Conservation (phyloP, 768 basidiomycete genomes). For the Boletus rubropictus region DNA sequence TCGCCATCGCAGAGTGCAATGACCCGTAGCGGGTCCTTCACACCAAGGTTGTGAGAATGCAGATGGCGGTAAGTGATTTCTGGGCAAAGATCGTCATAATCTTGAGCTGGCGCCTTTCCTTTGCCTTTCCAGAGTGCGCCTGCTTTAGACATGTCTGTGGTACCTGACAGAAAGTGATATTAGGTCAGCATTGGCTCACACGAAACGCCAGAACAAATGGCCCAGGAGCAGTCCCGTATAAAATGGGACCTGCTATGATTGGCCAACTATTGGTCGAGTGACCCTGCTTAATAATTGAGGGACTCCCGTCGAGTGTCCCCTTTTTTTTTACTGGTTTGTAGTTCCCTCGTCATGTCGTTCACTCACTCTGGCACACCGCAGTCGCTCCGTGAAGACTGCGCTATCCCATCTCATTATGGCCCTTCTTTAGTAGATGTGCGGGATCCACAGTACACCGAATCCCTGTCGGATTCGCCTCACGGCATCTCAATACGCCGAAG, state of each 20-base stretch:
- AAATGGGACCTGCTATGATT: too few relatives aligned
- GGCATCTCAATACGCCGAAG: slow-evolving; percentile 16
- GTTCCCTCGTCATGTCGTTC: slow-evolving; percentile 13
- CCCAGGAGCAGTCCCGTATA: too few relatives aligned
- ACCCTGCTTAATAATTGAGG: too few relatives aligned
- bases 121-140: slow-evolving; percentile 51
- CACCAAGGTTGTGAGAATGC: slow-evolving; percentile 59
- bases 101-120: slow-evolving; percentile 37
- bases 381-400: slow-evolving; percentile 63
- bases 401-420: slow-evolving; percentile 50
- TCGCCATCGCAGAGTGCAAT: slow-evolving; percentile 89
- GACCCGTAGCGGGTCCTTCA: slow-evolving; percentile 72
- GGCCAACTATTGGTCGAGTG: too few relatives aligned
- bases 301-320: too few relatives aligned
- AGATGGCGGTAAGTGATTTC: slow-evolving; percentile 77
- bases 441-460: slow-evolving; percentile 3
- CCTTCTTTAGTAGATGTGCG: slow-evolving; percentile 20
- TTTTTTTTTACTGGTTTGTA: too few relatives aligned
- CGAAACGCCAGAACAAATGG: too few relatives aligned
- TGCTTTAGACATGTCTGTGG: slow-evolving; percentile 12
- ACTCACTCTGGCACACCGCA: slow-evolving; percentile 15
- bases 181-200: background rate
- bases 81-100: slow-evolving; percentile 59
- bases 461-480: slow-evolving; percentile 11
- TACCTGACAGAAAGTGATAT: too few relatives aligned